Evolutionary conservation across 345 rosid species (phyloP), one percentile per base, ranked within the genome.

Genomic region (Psidium friedrichsthalianum): DNA sequence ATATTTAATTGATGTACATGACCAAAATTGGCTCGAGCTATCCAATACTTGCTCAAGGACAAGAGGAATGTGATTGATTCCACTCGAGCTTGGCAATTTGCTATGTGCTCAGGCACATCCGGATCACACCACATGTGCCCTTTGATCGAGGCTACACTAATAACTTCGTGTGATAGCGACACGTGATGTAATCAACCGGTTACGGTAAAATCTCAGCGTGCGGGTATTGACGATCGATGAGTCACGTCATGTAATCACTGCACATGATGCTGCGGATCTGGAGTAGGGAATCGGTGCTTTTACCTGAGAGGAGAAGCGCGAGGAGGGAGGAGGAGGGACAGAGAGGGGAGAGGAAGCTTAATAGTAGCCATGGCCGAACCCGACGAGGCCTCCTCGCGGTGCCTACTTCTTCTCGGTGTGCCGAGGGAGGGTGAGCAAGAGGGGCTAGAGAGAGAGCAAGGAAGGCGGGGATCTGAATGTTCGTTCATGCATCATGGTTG

Each of bases 181-280:
- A 36, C 0, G 0, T 32, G 47, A 69, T 32, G 3, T 32, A 32
- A 64, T 6, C 1, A 0, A 64, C 1, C 1, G 1, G 8, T 1
- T 4, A 4, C 6, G 6, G 18, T 9, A 47, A 55, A 22, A 55
- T 20, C 25, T 55, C 10, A 21, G 25, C 25, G 21, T 55, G 25
- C 10, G 10, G 25, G 24, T 55, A 21, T 14, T 53, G 20, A 7
- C 6, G 6, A 15, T 53, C 6, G 55, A 53, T 40, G 47, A 0
- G 6, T 36, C 12, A 36, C 0, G 4, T 21, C 24, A 0, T 18
- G 78, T 40, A 2, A 69, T 18, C 13, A 18, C 25, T 1, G 7
- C 13, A 18, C 0, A 2, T 2, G 25, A 12, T 10, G 3, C 2
- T 6, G 18, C 3, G 13, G 25, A 24, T 69, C 13, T 42, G 44